A percentile compares a stretch with the other conserved stretches of the same genome.
Evolutionary conservation across 352 stramenopile species (phyloP).

Genomic region (Globisporangium takayamanum): DNA sequence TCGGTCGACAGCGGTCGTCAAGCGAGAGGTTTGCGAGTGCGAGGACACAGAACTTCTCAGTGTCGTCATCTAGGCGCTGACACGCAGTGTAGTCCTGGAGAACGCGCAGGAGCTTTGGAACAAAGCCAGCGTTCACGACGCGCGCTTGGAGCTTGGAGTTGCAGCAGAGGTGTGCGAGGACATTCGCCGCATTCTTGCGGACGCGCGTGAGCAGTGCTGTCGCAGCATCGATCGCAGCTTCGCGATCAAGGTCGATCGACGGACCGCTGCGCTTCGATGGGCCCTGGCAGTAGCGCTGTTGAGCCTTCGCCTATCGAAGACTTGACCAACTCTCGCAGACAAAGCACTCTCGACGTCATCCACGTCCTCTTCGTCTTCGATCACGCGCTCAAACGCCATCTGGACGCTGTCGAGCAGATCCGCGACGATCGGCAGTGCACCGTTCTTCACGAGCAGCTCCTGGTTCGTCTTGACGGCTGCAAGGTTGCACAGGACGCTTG

Average conservation of each 20-base stretch:
- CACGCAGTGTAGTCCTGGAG: slow-evolving; percentile 23
- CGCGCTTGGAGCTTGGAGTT: slow-evolving; percentile 62
- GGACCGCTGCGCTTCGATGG: not conserved
- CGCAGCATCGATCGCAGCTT: slow-evolving; percentile 18
- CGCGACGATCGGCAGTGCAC: slow-evolving; percentile 35
- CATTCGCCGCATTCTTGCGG: slow-evolving; percentile 58
- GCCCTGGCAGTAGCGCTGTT: not conserved
- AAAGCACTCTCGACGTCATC: slow-evolving; percentile 3
- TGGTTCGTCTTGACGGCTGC: slow-evolving; percentile 57
- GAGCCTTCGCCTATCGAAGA: too few relatives aligned
- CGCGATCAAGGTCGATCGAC: slow-evolving; percentile 4
- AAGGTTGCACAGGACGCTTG: slow-evolving; percentile 54
- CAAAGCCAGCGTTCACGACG: slow-evolving; percentile 44
- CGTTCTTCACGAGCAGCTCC: slow-evolving; percentile 53
- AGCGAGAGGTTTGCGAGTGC: slow-evolving; percentile 63
- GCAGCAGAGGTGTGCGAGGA: slow-evolving; percentile 64
- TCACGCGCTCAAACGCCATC: slow-evolving; percentile 21
- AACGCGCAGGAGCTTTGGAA: slow-evolving; percentile 45
- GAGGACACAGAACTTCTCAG: slow-evolving; percentile 59
- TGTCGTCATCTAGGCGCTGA: slow-evolving; percentile 38
- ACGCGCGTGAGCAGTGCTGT: slow-evolving; percentile 24
- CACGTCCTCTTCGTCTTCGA: slow-evolving; percentile 11
- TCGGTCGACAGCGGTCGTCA: slow-evolving; percentile 59
- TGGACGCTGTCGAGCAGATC: slow-evolving; percentile 32
- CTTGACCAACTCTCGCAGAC: not conserved